Base-by-base conservation (phyloP, 2,329 filamentous ascomycete species). In the Sodiomyces alkalinus region DNA sequence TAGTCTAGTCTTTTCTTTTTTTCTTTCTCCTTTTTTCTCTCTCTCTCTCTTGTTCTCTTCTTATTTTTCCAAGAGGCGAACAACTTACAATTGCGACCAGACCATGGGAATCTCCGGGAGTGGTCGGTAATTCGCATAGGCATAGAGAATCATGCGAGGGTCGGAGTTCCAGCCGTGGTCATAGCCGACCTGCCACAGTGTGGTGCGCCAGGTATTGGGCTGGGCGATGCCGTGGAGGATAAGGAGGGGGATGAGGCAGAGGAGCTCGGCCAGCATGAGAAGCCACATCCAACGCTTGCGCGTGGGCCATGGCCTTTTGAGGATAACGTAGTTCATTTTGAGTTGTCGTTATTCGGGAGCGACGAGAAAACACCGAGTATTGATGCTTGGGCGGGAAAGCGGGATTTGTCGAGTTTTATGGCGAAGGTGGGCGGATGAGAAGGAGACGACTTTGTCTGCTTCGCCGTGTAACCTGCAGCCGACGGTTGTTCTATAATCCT, bases 151-250 rank as follows among this genome's bases (percentile, higher is more conserved):
- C 42, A 75, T 67, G 35, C 56, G 64, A 10, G 80, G 79, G 40
- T 72, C 73, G 35, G 77, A 83, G 53, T 86, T 86, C 60, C 79
- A 80, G 35, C 70, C 68, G 46, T 79, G 60, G 30, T 75, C 63
- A 34, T 61, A 71, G 37, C 80, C 80, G 41, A 83, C 71, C 44
- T 64, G 58, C 80, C 80, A 87, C 42, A 86, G 56, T 39, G 64
- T 68, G 7, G 72, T 74, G 26, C 80, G 70, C 50, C 76, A 86
- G 30, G 74, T 61, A 47, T 85, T 67, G 11, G 80, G 79, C 40
- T 79, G 73, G 19, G 78, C 68, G 42, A 86, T 71, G 39, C 34
- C 78, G 46, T 79, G 80, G 29, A 86, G 62, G 20, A 79, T 64
- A 37, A 87, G 64, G 27, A 68, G 55, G 11, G 72, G 64, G 31